These are phyloP conservation scores for Guadua angustifolia DNA, from an alignment of 176 grass and related monocot species.

Conservation along the genomic window DNA sequence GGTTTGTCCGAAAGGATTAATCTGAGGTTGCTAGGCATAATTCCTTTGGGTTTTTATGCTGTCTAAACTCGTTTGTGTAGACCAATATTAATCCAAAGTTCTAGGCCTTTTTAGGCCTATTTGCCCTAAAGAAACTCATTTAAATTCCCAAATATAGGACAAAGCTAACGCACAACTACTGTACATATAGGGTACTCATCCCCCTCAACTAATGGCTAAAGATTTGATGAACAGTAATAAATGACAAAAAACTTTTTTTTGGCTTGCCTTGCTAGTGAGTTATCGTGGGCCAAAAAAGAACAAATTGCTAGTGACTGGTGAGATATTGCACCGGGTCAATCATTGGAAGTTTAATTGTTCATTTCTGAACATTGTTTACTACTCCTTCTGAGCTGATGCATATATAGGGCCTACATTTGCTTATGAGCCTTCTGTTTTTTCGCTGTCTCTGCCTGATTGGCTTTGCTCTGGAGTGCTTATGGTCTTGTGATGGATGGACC, in stretches of 20 bases:
- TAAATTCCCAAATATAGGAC: not conserved
- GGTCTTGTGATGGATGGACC: conserved; percentile 42
- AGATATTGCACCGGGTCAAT: conserved; percentile 4
- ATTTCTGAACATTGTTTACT: conserved; percentile 1
- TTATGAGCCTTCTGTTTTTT: conserved; percentile 10
- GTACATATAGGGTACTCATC: not conserved
- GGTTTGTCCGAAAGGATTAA: too few species aligned
- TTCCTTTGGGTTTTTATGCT: not conserved
- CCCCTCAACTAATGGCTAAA: not conserved
- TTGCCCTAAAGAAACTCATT: not conserved
- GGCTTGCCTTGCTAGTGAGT: not conserved
- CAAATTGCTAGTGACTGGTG: not conserved
- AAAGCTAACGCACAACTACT: not conserved
- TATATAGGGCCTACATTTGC: not conserved
- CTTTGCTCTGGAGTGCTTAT: conserved; percentile 36
- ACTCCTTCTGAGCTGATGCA: not conserved
- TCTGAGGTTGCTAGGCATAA: not conserved
- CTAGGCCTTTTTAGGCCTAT: not conserved
- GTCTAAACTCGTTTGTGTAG: not conserved
- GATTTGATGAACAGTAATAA: not conserved
- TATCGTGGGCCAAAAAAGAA: not conserved
- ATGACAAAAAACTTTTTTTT: conserved; percentile 4
- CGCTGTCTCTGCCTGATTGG: conserved; percentile 43
- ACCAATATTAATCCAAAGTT: not conserved
- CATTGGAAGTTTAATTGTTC: not conserved